phyloP scores from a whole-genome alignment of 495 filamentous ascomycete species.

The Penicillium desertorum region DNA sequence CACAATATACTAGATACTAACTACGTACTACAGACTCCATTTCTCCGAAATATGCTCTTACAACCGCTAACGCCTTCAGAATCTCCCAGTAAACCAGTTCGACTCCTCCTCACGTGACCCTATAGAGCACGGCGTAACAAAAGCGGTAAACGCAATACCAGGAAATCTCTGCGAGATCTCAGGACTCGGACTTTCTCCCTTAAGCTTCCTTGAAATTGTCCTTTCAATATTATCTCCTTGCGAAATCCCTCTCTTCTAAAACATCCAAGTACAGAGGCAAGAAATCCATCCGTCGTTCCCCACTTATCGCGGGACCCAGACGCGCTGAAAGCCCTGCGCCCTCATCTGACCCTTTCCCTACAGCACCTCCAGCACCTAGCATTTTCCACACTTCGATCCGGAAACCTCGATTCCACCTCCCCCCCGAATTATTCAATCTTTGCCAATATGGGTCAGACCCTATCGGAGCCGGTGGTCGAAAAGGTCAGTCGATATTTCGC shows the following conservation, averaged over 20 bases:
- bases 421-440: slow-evolving; percentile 32
- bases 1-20: background rate
- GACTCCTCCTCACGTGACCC: slow-evolving; percentile 16
- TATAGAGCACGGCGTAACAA: slow-evolving; percentile 17
- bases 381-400: slow-evolving; percentile 25
- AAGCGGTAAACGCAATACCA: slow-evolving; percentile 21
- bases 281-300: slow-evolving; percentile 23
- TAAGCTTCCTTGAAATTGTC: background rate
- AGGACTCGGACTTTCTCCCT: background rate
- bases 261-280: background rate
- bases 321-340: slow-evolving; percentile 33
- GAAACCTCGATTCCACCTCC: slow-evolving; percentile 11
- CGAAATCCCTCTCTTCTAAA: background rate
- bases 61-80: background rate
- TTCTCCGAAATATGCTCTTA: background rate
- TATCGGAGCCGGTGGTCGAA: slow-evolving; percentile 97
- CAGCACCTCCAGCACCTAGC: slow-evolving; percentile 13
- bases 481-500: slow-evolving; percentile 68
- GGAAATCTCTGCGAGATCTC: slow-evolving; percentile 23
- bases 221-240: background rate
- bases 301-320: slow-evolving; percentile 34
- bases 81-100: background rate
- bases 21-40: background rate
- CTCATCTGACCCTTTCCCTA: slow-evolving; percentile 33
- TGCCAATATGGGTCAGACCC: slow-evolving; percentile 88